Percentiles rank a stretch among this genome's conserved stretches.
phyloP scores from a whole-genome alignment of 2,329 filamentous ascomycete genomes.

The Sarocladium strictum region DNA sequence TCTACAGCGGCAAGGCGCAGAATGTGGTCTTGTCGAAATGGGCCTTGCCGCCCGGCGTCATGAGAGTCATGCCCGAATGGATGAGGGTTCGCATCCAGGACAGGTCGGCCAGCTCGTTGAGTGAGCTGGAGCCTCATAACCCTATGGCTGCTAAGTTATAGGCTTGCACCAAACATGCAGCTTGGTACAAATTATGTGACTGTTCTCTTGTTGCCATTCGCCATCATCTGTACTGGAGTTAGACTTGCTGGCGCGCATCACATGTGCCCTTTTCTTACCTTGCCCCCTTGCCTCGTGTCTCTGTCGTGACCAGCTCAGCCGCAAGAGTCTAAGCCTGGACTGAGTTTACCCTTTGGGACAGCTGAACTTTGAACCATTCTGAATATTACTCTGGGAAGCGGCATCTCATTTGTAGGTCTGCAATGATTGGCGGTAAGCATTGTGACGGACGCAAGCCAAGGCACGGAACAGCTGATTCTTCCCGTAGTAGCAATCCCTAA shows the following conservation, averaged over 20 bases:
- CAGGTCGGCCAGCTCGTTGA: neutral
- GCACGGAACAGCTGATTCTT: neutral
- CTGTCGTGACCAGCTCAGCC: too few relatives aligned
- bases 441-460: neutral
- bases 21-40: conserved; percentile 9
- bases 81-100: conserved; percentile 9
- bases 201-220: too few relatives aligned
- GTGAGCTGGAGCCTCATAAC: conserved; percentile 4
- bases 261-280: too few relatives aligned
- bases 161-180: too few relatives aligned
- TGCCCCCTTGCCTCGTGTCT: too few relatives aligned
- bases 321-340: too few relatives aligned
- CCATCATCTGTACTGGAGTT: too few relatives aligned
- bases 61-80: conserved; percentile 5
- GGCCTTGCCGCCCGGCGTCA: conserved; percentile 5
- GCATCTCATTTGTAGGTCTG: neutral
- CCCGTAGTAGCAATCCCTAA: neutral
- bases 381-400: neutral
- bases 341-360: neutral
- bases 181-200: too few relatives aligned
- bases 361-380: neutral
- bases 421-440: neutral
- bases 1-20: conserved; percentile 7
- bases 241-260: too few relatives aligned
- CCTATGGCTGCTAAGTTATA: conserved; percentile 9